Evolutionary conservation across 345 rosid species (phyloP).

Genomic region (Acer yangbiense): DNA sequence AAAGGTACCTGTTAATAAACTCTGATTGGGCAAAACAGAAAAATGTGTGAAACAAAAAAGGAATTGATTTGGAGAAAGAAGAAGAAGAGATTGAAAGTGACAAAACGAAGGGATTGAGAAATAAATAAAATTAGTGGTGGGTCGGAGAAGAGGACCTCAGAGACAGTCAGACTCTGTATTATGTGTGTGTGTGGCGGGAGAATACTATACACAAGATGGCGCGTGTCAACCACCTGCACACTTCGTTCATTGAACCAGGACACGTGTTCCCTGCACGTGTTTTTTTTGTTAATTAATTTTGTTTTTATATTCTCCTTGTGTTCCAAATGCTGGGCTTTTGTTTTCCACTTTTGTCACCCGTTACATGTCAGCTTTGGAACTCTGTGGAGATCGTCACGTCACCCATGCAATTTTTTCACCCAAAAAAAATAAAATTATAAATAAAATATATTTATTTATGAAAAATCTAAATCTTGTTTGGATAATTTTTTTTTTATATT

Average conservation of each 20-base stretch:
- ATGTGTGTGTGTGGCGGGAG: constrained; percentile 26
- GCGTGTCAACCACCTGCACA: constrained; percentile 52
- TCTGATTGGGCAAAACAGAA: background rate
- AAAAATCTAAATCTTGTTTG: too few species aligned
- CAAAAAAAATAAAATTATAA: too few species aligned
- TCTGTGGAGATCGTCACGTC: too few species aligned
- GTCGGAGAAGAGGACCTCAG: background rate
- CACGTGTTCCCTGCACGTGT: constrained; percentile 46
- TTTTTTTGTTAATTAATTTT: background rate
- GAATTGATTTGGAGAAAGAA: background rate
- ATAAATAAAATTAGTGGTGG: background rate
- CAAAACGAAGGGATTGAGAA: constrained; percentile 3
- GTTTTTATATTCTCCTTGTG: constrained; percentile 11
- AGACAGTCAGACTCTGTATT: background rate
- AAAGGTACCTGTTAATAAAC: constrained; percentile 8
- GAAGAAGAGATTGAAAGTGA: background rate
- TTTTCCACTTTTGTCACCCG: background rate
- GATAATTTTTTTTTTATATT: too few species aligned
- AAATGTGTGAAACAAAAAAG: background rate
- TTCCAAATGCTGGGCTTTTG: background rate
- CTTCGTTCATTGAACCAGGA: constrained; percentile 27
- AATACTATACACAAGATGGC: constrained; percentile 35
- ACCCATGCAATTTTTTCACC: too few species aligned
- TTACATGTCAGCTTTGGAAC: constrained; percentile 29
- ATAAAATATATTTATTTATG: too few species aligned